phyloP scores from a whole-genome alignment of 2,329 filamentous ascomycete species.

The Paraphaeosphaeria minitans region DNA sequence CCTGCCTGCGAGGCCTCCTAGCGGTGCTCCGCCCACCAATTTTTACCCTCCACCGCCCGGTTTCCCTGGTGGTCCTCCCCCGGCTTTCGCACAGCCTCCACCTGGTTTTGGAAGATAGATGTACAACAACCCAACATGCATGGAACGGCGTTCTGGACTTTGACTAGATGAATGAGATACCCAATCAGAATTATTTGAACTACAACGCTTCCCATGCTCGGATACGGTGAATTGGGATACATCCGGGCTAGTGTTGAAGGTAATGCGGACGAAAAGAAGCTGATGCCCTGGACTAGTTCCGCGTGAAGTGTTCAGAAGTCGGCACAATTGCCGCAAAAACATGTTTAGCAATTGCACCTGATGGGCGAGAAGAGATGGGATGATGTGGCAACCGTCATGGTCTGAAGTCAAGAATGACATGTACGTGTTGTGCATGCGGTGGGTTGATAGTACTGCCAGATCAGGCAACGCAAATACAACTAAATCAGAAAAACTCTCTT shows the following conservation, averaged over 20 bases:
- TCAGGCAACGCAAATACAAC: background rate
- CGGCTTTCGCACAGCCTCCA: constrained; percentile 27
- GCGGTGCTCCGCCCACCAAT: constrained; percentile 61
- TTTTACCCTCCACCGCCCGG: constrained; percentile 37
- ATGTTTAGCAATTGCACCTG: background rate
- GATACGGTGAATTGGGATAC: background rate
- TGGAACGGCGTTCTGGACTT: constrained; percentile 5
- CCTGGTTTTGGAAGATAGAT: constrained; percentile 18
- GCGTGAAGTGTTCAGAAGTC: background rate
- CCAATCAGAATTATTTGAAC: constrained; percentile 7
- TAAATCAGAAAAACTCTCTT: background rate
- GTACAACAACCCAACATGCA: background rate
- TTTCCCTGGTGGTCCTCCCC: constrained; percentile 23
- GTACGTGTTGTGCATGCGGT: background rate
- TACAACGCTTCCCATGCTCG: background rate
- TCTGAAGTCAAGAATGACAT: background rate
- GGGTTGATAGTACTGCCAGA: background rate
- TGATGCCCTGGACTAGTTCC: background rate
- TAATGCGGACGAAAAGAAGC: background rate
- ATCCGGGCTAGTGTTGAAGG: background rate
- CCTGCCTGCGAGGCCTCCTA: constrained; percentile 72
- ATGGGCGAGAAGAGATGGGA: background rate
- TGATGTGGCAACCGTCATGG: background rate
- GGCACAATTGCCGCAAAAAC: background rate
- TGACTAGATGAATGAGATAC: constrained; percentile 7